Base-by-base conservation (phyloP, 371 early-diverging fungal genomes). In the Mortierella sp. region DNA sequence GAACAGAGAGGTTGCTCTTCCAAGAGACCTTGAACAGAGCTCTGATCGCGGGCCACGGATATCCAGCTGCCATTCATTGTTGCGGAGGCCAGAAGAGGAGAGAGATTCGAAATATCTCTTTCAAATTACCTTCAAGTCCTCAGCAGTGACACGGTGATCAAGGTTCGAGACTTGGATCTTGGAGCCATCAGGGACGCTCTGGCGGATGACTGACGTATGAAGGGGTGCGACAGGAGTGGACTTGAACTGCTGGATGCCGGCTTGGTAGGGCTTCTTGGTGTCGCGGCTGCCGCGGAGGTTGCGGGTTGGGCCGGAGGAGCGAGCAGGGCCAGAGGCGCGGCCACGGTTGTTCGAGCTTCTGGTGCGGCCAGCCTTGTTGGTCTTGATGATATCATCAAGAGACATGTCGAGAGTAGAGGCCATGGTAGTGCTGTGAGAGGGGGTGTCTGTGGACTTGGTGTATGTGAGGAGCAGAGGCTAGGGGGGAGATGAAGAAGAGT, bases 141-240 rank as follows among this genome's bases (percentile, higher is more conserved):
- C 80, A 72, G 91, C 84, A 30, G 91, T 87, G 49, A 94, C 93
- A 57, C 79, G 84, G 49, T 78, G 83, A 76, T 89, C 89, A 38
- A 94, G 86, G 83, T 93, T 93, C 61, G 87, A 85, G 58, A 94
- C 85, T 45, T 87, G 81, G 39, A 94, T 86, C 82, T 90, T 89
- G 72, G 84, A 83, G 58, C 82, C 71, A 31, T 82, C 80, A 28
- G 80, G 67, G 54, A 81, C 67, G 56, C 67, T 58, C 48, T 68
- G 70, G 51, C 71, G 67, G 59, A 76, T 61, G 46, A 63, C 64
- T 47, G 80, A 63, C 46, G 80, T 67, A 71, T 81, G 65, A 50
- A 72, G 70, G 19, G 78, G 63, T 19, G 78, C 64, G 23, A 55
- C 67, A 38, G 68, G 61, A 47, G 71, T 41, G 55, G 51, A 56